Percentiles rank a stretch among this genome's conserved stretches.
These are phyloP conservation scores for Candida michaelii DNA, from an alignment of 805 yeast species.

Conservation along the genomic window DNA sequence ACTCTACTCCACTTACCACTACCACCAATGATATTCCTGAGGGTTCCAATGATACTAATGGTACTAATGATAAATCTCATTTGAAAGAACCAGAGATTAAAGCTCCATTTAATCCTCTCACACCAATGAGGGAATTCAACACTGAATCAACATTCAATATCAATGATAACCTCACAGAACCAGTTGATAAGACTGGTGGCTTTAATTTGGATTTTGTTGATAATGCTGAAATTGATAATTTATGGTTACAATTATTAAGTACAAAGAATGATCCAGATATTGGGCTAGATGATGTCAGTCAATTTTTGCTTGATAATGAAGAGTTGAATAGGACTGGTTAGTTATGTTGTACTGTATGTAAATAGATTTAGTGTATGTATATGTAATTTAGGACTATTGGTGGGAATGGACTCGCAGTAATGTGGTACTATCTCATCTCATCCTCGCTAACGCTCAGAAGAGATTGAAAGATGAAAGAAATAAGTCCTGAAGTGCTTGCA, in stretches of 20 bases:
- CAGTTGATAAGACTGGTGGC: slow-evolving; percentile 1
- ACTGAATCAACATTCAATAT: slow-evolving; percentile 8
- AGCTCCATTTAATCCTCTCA: slow-evolving; percentile 11
- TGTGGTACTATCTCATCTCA: no score
- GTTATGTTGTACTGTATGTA: neutral
- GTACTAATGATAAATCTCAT: no score
- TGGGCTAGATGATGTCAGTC: slow-evolving; percentile 27
- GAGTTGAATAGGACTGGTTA: no score
- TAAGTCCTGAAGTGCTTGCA: slow-evolving; percentile 11
- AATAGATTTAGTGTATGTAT: neutral
- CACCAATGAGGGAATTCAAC: slow-evolving; percentile 7
- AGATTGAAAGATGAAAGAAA: no score
- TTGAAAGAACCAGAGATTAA: neutral
- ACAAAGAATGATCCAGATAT: slow-evolving; percentile 17
- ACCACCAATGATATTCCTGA: neutral
- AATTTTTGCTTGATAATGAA: slow-evolving; percentile 25
- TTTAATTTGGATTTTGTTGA: slow-evolving; percentile 21
- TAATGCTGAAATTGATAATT: slow-evolving; percentile 31
- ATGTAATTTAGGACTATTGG: no score
- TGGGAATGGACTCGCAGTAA: no score
- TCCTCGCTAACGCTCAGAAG: no score
- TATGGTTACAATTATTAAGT: slow-evolving; percentile 36
- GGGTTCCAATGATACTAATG: no score
- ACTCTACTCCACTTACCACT: neutral
- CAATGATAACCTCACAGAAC: neutral